phyloP scores from a whole-genome alignment of 1,284 basidiomycete genomes.

The Mycena sp. region DNA sequence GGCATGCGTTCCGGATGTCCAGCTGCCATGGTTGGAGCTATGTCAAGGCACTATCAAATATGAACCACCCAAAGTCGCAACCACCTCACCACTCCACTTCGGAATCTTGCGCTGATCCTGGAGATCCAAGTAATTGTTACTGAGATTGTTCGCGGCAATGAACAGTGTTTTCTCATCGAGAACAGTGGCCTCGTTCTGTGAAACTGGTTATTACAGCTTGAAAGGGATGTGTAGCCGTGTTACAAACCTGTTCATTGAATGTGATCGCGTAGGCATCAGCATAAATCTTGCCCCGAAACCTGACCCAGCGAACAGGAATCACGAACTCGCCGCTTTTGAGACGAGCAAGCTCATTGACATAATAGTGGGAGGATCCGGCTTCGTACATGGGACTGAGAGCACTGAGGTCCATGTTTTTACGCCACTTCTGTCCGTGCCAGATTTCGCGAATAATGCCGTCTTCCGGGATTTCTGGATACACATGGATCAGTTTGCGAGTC shows the following conservation, averaged over 20 bases:
- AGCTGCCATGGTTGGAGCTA: not conserved
- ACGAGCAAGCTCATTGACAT: slow-evolving; percentile 38
- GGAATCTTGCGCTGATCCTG: not conserved
- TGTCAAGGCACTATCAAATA: too few relatives aligned
- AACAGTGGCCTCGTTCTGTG: not conserved
- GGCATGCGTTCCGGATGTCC: slow-evolving; percentile 30
- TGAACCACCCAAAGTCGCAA: not conserved
- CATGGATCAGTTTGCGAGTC: slow-evolving; percentile 31
- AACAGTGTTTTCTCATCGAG: not conserved
- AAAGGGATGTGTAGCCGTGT: too few relatives aligned
- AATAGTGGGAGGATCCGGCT: slow-evolving; percentile 34
- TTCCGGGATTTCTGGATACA: slow-evolving; percentile 36
- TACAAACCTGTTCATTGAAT: not conserved
- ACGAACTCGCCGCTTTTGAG: slow-evolving; percentile 31
- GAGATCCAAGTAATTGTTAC: not conserved
- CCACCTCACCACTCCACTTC: not conserved
- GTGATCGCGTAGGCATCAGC: not conserved
- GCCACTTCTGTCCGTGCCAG: slow-evolving; percentile 41
- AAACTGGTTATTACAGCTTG: too few relatives aligned
- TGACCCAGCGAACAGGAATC: slow-evolving; percentile 32
- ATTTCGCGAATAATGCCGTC: slow-evolving; percentile 39
- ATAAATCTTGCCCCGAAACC: not conserved
- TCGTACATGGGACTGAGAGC: slow-evolving; percentile 33
- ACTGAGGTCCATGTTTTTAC: slow-evolving; percentile 35
- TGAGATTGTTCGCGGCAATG: not conserved